Evolutionary conservation across 768 basidiomycete genomes (phyloP).

Genomic region (Boletales sp.): DNA sequence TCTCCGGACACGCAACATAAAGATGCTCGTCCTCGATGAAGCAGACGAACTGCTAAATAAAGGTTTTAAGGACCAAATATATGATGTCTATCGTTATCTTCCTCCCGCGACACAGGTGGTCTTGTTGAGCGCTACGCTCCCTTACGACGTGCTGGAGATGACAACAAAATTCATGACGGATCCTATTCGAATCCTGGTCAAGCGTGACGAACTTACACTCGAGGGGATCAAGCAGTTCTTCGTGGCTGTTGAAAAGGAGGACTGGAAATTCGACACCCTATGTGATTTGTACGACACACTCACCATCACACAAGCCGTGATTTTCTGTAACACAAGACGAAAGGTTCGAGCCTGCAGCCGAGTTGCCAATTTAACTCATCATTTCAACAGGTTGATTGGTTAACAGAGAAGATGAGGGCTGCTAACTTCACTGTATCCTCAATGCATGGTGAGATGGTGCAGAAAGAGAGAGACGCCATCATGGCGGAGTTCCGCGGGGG

Average conservation of each 20-base stretch:
- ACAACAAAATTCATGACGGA: conserved; percentile 99
- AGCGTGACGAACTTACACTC: conserved; percentile 97
- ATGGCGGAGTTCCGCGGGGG: conserved; percentile 96
- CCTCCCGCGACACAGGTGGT: conserved; percentile 98
- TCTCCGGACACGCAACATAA: conserved; percentile 93
- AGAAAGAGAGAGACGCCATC: conserved; percentile 92
- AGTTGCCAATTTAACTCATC: conserved; percentile 5
- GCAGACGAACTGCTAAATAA: conserved; percentile 96
- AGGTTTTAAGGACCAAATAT: conserved; percentile 99
- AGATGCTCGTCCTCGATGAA: conserved; percentile 94
- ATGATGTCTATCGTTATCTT: conserved; percentile 96
- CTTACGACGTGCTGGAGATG: conserved; percentile 97
- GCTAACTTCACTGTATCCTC: conserved; percentile 98
- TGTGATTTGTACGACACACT: conserved; percentile 98
- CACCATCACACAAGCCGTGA: conserved; percentile 98
- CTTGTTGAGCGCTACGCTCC: conserved; percentile 91
- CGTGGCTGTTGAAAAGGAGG: conserved; percentile 98
- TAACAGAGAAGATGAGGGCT: conserved; percentile 98
- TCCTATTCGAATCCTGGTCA: conserved; percentile 96
- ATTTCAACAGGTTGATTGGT: conserved; percentile 78
- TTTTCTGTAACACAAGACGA: conserved; percentile 97
- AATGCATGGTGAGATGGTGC: conserved; percentile 96
- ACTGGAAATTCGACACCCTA: conserved; percentile 98
- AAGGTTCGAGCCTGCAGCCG: conserved; percentile 55
- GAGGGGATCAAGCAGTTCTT: conserved; percentile 97